Evolutionary conservation across 495 filamentous ascomycete species (phyloP).

Genomic region (Xylaria cubensis): DNA sequence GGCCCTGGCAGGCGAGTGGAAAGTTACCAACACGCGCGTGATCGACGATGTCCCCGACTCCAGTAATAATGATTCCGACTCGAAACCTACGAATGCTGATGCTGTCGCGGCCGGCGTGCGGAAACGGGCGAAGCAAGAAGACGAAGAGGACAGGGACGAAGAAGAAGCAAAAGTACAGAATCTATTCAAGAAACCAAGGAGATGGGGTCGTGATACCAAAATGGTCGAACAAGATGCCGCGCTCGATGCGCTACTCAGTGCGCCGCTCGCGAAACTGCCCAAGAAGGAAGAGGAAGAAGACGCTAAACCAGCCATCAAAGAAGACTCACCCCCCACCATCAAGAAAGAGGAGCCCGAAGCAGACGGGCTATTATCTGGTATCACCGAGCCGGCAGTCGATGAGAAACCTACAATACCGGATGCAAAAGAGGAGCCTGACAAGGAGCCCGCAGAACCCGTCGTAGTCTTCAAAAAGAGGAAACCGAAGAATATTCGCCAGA

Average conservation of each 20-base stretch:
- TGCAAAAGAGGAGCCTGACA: slow-evolving; percentile 50
- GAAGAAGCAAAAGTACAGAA: slow-evolving; percentile 65
- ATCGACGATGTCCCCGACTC: slow-evolving; percentile 35
- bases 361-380: slow-evolving; percentile 18
- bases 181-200: slow-evolving; percentile 63
- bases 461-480: slow-evolving; percentile 94
- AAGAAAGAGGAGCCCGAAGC: slow-evolving; percentile 46
- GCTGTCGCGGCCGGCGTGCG: slow-evolving; percentile 62
- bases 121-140: slow-evolving; percentile 69
- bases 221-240: slow-evolving; percentile 70
- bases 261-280: slow-evolving; percentile 37
- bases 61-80: slow-evolving; percentile 30
- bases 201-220: slow-evolving; percentile 77
- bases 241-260: slow-evolving; percentile 73
- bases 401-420: slow-evolving; percentile 25
- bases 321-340: slow-evolving; percentile 34
- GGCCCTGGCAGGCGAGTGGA: slow-evolving; percentile 92
- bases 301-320: slow-evolving; percentile 44
- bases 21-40: slow-evolving; percentile 66
- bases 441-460: slow-evolving; percentile 28
- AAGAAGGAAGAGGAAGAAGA: slow-evolving; percentile 42
- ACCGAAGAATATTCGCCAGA: slow-evolving; percentile 72
- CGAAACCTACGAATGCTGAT: slow-evolving; percentile 47
- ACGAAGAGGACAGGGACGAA: slow-evolving; percentile 67
- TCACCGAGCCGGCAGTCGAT: slow-evolving; percentile 39